Evolutionary conservation across 345 rosid species (phyloP).

Genomic region (Physaria fendleri): DNA sequence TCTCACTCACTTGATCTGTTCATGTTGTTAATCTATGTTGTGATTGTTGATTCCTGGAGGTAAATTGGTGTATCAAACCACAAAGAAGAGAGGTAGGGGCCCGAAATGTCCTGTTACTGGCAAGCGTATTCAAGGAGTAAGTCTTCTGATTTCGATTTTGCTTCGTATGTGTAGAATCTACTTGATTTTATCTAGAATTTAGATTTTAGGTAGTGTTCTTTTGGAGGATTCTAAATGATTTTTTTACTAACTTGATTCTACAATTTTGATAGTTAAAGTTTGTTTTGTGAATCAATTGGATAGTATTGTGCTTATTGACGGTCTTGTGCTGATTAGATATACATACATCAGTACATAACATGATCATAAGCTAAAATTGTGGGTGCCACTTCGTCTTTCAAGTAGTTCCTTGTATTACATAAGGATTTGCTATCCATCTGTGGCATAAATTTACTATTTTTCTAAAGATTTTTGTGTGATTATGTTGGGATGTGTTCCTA

Average conservation of each 20-base stretch:
- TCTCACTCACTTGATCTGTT: background rate
- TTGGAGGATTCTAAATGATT: background rate
- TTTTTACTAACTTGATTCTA: background rate
- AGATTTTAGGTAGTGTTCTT: background rate
- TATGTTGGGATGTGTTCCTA: no score
- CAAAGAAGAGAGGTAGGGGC: slow-evolving; percentile 70
- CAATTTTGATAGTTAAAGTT: no score
- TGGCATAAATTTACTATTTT: slow-evolving; percentile 28
- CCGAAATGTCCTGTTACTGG: slow-evolving; percentile 74
- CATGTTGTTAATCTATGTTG: background rate
- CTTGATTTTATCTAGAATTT: background rate
- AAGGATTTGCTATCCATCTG: slow-evolving; percentile 24
- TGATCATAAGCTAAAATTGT: slow-evolving; percentile 43
- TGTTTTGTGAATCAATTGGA: background rate
- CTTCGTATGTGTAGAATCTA: background rate
- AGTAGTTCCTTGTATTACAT: slow-evolving; percentile 10
- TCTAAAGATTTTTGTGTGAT: background rate
- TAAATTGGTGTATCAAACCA: slow-evolving; percentile 64
- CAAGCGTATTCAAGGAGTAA: slow-evolving; percentile 70
- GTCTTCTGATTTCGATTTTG: slow-evolving; percentile 3
- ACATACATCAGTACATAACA: slow-evolving; percentile 37
- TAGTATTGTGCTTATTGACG: slow-evolving; percentile 35
- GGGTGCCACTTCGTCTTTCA: slow-evolving; percentile 29
- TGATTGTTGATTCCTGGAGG: slow-evolving; percentile 40
- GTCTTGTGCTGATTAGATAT: slow-evolving; percentile 42